Evolutionary conservation across 2,329 filamentous ascomycete genomes (phyloP).

Genomic region (Sclerotinia nivalis): DNA sequence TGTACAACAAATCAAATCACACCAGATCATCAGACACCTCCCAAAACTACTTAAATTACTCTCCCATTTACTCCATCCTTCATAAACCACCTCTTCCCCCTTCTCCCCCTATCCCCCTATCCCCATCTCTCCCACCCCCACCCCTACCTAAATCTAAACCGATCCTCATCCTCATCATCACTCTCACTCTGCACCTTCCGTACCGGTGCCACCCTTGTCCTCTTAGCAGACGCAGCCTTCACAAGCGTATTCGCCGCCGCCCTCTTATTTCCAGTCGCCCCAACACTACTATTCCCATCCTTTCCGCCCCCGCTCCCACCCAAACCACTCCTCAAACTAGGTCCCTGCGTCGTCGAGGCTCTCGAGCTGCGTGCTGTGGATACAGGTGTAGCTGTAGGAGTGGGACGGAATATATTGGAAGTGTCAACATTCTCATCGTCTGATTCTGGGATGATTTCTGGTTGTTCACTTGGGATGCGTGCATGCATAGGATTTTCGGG

Average conservation of each 20-base stretch:
- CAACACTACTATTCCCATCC: not conserved
- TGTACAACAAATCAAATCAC: not conserved
- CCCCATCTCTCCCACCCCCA: no score
- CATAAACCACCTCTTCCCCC: not conserved
- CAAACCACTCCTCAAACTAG: not conserved
- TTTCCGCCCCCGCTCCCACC: not conserved
- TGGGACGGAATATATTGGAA: not conserved
- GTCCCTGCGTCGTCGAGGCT: not conserved
- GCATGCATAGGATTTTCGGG: constrained; percentile 12
- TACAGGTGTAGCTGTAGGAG: not conserved
- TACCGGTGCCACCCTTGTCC: constrained; percentile 26
- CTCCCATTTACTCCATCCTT: not conserved
- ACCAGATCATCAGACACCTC: not conserved
- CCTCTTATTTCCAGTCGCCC: constrained; percentile 29
- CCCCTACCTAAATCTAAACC: constrained; percentile 28
- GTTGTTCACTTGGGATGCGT: not conserved
- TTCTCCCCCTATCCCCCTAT: no score
- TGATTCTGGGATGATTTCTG: not conserved
- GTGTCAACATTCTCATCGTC: not conserved
- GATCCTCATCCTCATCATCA: constrained; percentile 40
- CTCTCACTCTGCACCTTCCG: constrained; percentile 34
- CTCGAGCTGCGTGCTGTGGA: constrained; percentile 1
- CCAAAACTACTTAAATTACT: not conserved
- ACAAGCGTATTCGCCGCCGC: constrained; percentile 30
- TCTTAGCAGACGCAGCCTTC: constrained; percentile 37